Percentiles rank a stretch among this genome's conserved stretches.
Evolutionary conservation across 2,329 filamentous ascomycete species (phyloP).

Genomic region (Sporothrix pseudoabietina): DNA sequence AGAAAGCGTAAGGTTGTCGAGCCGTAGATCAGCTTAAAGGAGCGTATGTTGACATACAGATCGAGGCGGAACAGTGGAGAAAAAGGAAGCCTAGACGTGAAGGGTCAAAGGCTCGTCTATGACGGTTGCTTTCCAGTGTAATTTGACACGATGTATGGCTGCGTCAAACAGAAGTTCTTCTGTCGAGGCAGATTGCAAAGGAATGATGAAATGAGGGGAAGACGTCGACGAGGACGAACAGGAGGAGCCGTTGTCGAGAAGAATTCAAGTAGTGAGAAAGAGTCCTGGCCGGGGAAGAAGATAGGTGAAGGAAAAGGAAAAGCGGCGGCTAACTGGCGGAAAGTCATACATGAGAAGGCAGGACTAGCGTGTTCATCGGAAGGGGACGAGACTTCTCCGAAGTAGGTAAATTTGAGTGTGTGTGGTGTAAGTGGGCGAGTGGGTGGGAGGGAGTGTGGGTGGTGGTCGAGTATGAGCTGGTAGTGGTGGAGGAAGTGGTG

Average conservation of each 20-base stretch:
- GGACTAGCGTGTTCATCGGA: conserved; percentile 28
- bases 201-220: background rate
- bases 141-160: background rate
- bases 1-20: background rate
- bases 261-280: background rate
- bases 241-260: conserved; percentile 14
- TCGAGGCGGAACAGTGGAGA: background rate
- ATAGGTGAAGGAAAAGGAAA: conserved; percentile 28
- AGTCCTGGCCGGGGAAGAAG: conserved; percentile 7
- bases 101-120: background rate
- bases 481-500: background rate
- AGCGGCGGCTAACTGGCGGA: conserved; percentile 26
- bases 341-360: conserved; percentile 16
- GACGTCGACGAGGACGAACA: background rate
- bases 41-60: background rate
- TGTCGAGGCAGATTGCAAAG: conserved; percentile 3
- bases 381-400: conserved; percentile 25
- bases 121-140: background rate
- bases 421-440: conserved; percentile 24
- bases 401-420: conserved; percentile 10
- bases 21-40: background rate
- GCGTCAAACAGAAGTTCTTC: background rate
- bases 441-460: conserved; percentile 14
- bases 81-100: background rate
- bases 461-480: background rate